Base-by-base conservation (phyloP, 257 asterid species). In the Petunia secreta region DNA sequence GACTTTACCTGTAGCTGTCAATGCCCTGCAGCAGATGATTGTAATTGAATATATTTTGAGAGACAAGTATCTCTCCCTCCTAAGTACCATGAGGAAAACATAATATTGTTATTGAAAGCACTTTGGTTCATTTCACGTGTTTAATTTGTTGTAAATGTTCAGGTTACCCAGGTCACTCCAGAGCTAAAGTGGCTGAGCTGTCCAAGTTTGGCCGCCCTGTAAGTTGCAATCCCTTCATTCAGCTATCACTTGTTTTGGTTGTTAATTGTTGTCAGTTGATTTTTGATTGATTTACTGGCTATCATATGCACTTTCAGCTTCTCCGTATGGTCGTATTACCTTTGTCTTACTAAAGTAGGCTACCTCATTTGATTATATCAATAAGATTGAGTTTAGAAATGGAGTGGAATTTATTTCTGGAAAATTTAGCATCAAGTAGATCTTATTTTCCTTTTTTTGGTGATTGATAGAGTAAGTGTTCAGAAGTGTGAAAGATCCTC, bases 201-300 rank as follows among this genome's bases (percentile, higher is more conserved):
- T 87, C 98, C 80, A 94, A 94, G 87, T 91, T 90, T 84, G 97
- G 97, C 77, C 97, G 94, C 80, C 95, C 97, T 46, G 98, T 94
- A 85, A 89, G 89, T 80, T 52, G 37, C 68, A 48, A 15, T 38
- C 44, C n/a, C 78, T 9, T 40, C 39, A 40, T 85, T 80, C 34
- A 38, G 36, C 67, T 75, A 36, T 25, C 52, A 80, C 80, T 40
- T 84, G 62, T n/a, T 64, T 41, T 9, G 55, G 39, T n/a, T 77
- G 46, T 58, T 40, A 64, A 75, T 44, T 69, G 38, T 10, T 46
- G 43, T 69, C 41, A 16, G 76, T 69, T 69, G 25, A 46, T 46
- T 43, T 14, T 69, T 69, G 57, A 43, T n/a, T 3, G 39, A 55
- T 55, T 69, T 14, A 46, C 43, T 46, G 5, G 77, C 25, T 46